Base-by-base conservation (phyloP, 2,329 filamentous ascomycete genomes). In the Aspergillus bombycis region DNA sequence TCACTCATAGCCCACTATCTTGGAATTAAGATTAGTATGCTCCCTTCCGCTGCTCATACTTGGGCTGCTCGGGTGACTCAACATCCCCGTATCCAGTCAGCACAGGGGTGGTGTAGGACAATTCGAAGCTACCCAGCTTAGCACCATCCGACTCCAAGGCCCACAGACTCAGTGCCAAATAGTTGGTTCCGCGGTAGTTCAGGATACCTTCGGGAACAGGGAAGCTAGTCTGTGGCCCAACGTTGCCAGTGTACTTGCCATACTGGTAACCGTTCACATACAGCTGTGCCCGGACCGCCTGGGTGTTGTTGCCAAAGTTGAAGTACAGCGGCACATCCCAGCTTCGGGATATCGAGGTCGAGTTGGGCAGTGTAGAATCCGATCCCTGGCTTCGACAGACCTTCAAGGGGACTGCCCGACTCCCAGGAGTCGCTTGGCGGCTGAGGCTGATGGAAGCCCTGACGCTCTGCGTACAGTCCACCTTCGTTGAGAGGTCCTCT, bases 221-320 rank as follows among this genome's bases (percentile, higher is more conserved):
- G 72, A 89, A 94, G 2, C 76, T 81, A 0, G 83, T 87, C 78
- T 94, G 91, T 1, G 91, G 91, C 0, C 91, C 91, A n/a, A 93
- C 82, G 66, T 93, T 89, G 71, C 87, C 88, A n/a, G 78, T 76
- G 65, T 85, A 89, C 72, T 89, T 88, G 2, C 86, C 87, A 66
- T 88, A 93, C 74, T 93, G 90, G 76, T 88, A 93, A 1, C 91
- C 91, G 69, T 93, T 93, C 52, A 93, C 87, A 71, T 85, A 93
- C 8, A 93, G 77, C 69, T 90, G 84, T 1, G 82, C 86, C 21
- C 90, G 82, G 66, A 79, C 74, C 12, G 64, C 34, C 85, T 89
- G 63, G 86, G 26, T 81, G 50, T 55, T 68, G 57, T 79, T 78
- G 1, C 69, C 71, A 64, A 87, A 85, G 1, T 77, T 77, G 70